Conservation (phyloP, 2,329 filamentous ascomycete genomes). For the Beauveria pseudobassiana region DNA sequence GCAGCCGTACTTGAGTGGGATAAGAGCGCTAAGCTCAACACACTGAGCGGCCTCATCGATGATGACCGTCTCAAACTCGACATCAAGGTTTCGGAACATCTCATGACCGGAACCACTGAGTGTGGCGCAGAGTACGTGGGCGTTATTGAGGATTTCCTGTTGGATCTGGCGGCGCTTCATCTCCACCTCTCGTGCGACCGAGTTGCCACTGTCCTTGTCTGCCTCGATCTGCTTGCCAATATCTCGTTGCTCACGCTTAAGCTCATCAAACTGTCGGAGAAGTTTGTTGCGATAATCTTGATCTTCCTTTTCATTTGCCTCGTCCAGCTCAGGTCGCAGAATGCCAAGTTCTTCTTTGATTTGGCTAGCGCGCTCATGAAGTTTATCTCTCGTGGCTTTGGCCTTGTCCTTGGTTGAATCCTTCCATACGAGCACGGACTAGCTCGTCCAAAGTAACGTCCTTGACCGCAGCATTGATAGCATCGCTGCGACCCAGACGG, state of each 20-base stretch:
- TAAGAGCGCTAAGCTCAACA: slow-evolving; percentile 91
- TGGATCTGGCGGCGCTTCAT: slow-evolving; percentile 77
- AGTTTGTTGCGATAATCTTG: slow-evolving; percentile 44
- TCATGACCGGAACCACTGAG: slow-evolving; percentile 94
- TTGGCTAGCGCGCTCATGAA: slow-evolving; percentile 57
- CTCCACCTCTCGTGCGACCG: slow-evolving; percentile 74
- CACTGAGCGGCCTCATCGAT: slow-evolving; percentile 98
- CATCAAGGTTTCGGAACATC: slow-evolving; percentile 88
- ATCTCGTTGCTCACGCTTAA: slow-evolving; percentile 65
- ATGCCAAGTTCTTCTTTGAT: slow-evolving; percentile 69
- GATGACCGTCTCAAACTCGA: slow-evolving; percentile 97
- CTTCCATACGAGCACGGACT: slow-evolving; percentile 65
- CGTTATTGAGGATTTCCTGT: slow-evolving; percentile 82
- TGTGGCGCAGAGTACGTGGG: slow-evolving; percentile 90
- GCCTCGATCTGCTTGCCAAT: slow-evolving; percentile 81
- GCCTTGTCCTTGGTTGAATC: slow-evolving; percentile 52
- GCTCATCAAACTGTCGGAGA: slow-evolving; percentile 67
- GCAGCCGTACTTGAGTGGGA: slow-evolving; percentile 94
- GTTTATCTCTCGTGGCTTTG: slow-evolving; percentile 47
- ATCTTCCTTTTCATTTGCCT: slow-evolving; percentile 50
- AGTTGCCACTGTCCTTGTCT: slow-evolving; percentile 78
- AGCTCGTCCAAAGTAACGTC: slow-evolving; percentile 93
- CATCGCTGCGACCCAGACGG: slow-evolving; percentile 82
- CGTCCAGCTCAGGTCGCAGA: slow-evolving; percentile 64
- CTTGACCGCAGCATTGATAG: slow-evolving; percentile 79